Evolutionary conservation across 208 protist species (phyloP), one percentile per base, ranked within the genome.

Genomic region (Trypanosoma platydactyli): DNA sequence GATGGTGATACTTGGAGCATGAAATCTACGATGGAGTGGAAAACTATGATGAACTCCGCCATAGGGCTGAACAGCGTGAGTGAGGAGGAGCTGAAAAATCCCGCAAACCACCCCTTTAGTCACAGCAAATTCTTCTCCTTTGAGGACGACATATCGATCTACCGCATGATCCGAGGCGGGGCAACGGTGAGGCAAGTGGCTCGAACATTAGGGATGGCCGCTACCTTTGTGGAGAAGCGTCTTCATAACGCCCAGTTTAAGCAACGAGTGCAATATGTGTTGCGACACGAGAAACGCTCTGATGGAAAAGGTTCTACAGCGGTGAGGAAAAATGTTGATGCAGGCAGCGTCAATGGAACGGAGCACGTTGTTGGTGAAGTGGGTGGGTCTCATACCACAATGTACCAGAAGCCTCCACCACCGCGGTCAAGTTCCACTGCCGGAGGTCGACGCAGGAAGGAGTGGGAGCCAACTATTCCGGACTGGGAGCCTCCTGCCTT

Each of bases 191-290:
- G 65, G 30, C 87, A 95, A 70, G 85, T 91, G 5, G 84, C 75
- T 13, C 80, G 89, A 11, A 91, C 87, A 18, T 70, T 95, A n/a
- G 86, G 89, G 55, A 95, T 91, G 77, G 75, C 89, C 0, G 72
- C 84, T 9, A 93, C 89, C 0, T 93, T 95, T 72, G 68, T 95
- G 1, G 87, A 95, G 76, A 64, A 76, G 35, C 82, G 89, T 1
- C 77, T 95, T 33, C 85, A 95, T 49, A 93, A 93, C 57, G 84
- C 87, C 38, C 89, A 95, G 78, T 95, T 95, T 41, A 91, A 91
- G 64, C 77, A 82, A 46, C 84, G 89, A 13, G 79, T 95, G n/a
- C 86, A 90, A 68, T 90, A 92, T 71, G 60, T 92, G 0, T 66
- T 95, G 33, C 73, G 84, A 0, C 71, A 79, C 42, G 84, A 91